These are phyloP conservation scores for Arthonia radiata DNA, from an alignment of 495 filamentous ascomycete genomes.

Conservation along the genomic window DNA sequence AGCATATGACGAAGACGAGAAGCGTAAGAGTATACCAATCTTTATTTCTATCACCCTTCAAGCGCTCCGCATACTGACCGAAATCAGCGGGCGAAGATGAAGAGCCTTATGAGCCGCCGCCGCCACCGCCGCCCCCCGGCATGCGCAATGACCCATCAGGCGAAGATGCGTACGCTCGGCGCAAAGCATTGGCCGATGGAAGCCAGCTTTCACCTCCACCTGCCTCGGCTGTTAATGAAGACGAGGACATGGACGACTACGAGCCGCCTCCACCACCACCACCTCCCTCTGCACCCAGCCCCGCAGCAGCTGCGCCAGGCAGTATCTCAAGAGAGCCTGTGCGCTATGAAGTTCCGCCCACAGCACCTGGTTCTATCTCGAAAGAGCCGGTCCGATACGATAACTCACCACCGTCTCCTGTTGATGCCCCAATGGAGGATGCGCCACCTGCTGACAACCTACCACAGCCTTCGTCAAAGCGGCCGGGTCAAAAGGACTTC, in stretches of 20 bases:
- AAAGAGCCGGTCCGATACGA: constrained; percentile 70
- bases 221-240: constrained; percentile 17
- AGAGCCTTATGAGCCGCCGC: constrained; percentile 1
- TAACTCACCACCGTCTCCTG: constrained; percentile 18
- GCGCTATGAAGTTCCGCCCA: constrained; percentile 7
- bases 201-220: constrained; percentile 8
- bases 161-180: constrained; percentile 19
- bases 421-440: constrained; percentile 13
- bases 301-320: constrained; percentile 12
- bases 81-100: constrained; percentile 1
- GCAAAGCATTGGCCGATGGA: constrained; percentile 11
- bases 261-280: constrained; percentile 15
- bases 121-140: neutral
- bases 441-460: constrained; percentile 19
- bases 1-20: constrained; percentile 4
- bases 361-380: constrained; percentile 39
- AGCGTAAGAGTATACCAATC: neutral
- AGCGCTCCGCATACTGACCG: constrained; percentile 1
- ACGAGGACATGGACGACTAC: too few relatives aligned
- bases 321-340: too few relatives aligned
- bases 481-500: constrained; percentile 63
- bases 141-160: constrained; percentile 6
- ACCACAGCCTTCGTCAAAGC: constrained; percentile 35
- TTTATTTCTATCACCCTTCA: constrained; percentile 1
- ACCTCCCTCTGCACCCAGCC: constrained; percentile 6